Conservation (phyloP, 768 basidiomycete species). For the Boletus reticuloceps region DNA sequence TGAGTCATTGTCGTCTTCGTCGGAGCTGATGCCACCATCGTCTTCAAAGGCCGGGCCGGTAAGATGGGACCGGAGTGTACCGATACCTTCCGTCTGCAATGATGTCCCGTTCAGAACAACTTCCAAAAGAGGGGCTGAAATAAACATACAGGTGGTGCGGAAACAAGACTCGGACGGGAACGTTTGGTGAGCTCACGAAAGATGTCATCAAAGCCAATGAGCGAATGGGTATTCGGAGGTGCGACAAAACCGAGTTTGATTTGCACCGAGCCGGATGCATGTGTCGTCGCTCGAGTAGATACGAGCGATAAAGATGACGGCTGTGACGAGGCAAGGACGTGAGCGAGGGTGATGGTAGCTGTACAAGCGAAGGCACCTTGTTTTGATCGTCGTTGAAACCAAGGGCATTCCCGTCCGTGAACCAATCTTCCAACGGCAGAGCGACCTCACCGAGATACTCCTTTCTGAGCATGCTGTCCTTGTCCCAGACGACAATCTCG, state of each 20-base stretch:
- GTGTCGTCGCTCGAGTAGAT: slow-evolving; percentile 44
- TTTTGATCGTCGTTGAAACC: slow-evolving; percentile 65
- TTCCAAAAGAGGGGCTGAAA: not conserved
- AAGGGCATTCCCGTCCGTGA: slow-evolving; percentile 40
- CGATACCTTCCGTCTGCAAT: slow-evolving; percentile 77
- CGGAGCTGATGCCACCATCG: slow-evolving; percentile 71
- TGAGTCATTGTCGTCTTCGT: slow-evolving; percentile 39
- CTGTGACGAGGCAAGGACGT: slow-evolving; percentile 29
- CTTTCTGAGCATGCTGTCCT: slow-evolving; percentile 76
- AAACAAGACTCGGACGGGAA: slow-evolving; percentile 64
- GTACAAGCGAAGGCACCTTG: slow-evolving; percentile 45
- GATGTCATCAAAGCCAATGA: slow-evolving; percentile 57
- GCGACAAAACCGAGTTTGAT: slow-evolving; percentile 61
- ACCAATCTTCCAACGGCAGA: slow-evolving; percentile 82
- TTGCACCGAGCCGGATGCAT: slow-evolving; percentile 51
- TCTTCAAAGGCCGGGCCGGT: slow-evolving; percentile 60
- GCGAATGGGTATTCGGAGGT: slow-evolving; percentile 39
- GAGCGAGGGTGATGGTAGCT: not conserved
- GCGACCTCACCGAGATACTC: slow-evolving; percentile 92
- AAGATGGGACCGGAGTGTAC: slow-evolving; percentile 70
- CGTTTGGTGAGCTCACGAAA: slow-evolving; percentile 63
- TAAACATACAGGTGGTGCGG: slow-evolving; percentile 71
- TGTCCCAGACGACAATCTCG: slow-evolving; percentile 93
- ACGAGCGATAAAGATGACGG: slow-evolving; percentile 45
- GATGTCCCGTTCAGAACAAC: not conserved